Evolutionary conservation across 139 green algal genomes (phyloP).

Genomic region (Coelastrella sp.): DNA sequence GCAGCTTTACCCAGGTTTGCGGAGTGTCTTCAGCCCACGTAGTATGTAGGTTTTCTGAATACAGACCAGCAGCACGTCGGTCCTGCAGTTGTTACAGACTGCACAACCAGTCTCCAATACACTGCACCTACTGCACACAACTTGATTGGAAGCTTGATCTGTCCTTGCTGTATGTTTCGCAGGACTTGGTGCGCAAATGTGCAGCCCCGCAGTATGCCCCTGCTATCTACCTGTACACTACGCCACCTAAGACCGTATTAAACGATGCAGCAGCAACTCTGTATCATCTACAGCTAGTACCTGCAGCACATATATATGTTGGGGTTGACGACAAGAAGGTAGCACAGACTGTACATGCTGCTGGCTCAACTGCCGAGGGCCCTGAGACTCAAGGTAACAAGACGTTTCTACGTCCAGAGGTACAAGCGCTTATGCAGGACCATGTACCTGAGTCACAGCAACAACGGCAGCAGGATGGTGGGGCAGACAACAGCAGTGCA

Average conservation of each 20-base stretch:
- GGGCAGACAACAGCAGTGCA: background rate
- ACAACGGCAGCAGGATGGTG: background rate
- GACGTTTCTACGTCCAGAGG: conserved; percentile 18
- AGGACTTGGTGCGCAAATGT: conserved; percentile 21
- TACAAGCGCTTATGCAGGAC: conserved; percentile 42
- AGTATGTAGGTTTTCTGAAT: too few relatives aligned
- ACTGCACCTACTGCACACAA: too few relatives aligned
- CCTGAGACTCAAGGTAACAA: background rate
- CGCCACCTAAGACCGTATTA: conserved; percentile 40
- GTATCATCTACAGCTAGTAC: conserved; percentile 33
- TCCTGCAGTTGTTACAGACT: too few relatives aligned
- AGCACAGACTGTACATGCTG: background rate
- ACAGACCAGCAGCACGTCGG: too few relatives aligned
- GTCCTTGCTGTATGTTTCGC: too few relatives aligned
- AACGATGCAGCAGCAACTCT: conserved; percentile 35
- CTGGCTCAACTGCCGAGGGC: background rate
- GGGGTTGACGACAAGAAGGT: conserved; percentile 22
- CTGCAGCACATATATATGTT: conserved; percentile 49
- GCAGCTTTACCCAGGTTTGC: too few relatives aligned
- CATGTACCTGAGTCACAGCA: conserved; percentile 29
- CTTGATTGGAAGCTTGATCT: too few relatives aligned
- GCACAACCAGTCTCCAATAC: too few relatives aligned
- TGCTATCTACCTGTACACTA: conserved; percentile 50
- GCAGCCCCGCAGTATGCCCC: background rate
- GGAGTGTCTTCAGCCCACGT: too few relatives aligned